Base-by-base conservation (phyloP, 2,329 filamentous ascomycete species). In the Ceratocystis ficicola region DNA sequence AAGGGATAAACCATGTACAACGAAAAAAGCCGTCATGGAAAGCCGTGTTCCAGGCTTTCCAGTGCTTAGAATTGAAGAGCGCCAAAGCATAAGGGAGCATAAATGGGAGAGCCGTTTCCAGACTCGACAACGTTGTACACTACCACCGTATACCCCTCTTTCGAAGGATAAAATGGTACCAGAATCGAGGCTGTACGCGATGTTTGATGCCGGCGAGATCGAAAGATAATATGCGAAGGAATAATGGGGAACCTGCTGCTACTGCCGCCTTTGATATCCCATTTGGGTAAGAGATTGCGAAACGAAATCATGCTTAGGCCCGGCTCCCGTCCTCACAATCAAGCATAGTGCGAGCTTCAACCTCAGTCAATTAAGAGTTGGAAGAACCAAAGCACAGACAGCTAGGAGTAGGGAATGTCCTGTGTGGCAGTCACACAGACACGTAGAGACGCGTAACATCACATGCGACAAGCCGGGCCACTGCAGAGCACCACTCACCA, bases 401-500 rank as follows among this genome's bases (percentile, higher is more conserved):
- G 32, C 20, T 17, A 44, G 28, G 28, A 32, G 28, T 7, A n/a
- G n/a, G 10, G n/a, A 5, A 12, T 25, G 5, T 30, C 8, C 8
- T 22, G 36, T 50, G 20, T 57, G 48, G 22, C 2, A 30, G 30
- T 65, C 22, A 65, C 63, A 25, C 52, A 57, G 44, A 25, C 63
- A 65, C 48, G 15, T 41, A 22, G 36, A 52, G 36, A 36, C 44
- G 52, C 52, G 52, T 5, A 32, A 7, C 52, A 28, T 5, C 7
- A 5, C 52, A 52, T 32, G 62, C 28, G n/a, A 17, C n/a, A 70
- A 68, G 67, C 69, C 28, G 25, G 72, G 73, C 55, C 32, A 44
- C 60, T 32, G 63, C 44, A 65, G 60, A 65, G 74, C 74, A 75
- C 76, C 77, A 93, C 89, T 93, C 85, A 94, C 89, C 88, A 79